phyloP scores from a whole-genome alignment of 2,329 filamentous ascomycete genomes.

The Hortaea werneckii region DNA sequence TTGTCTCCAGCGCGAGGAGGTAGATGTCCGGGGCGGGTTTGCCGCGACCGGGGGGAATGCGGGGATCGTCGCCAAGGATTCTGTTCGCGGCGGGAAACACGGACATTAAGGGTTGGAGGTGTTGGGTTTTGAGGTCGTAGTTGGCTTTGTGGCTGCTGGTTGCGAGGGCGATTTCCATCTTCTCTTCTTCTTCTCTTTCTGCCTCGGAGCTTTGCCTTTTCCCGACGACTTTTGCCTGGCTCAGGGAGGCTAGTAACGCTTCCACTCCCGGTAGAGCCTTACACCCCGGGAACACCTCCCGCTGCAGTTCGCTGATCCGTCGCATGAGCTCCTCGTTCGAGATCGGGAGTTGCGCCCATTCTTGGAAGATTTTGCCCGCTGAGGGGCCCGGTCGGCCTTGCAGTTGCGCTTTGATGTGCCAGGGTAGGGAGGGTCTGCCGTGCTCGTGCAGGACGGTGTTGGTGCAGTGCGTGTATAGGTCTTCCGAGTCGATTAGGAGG shows the following conservation, averaged over 20 bases:
- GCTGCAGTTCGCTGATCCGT: slow-evolving; percentile 55
- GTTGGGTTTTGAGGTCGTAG: slow-evolving; percentile 64
- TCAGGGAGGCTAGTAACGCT: slow-evolving; percentile 53
- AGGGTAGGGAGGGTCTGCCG: slow-evolving; percentile 65
- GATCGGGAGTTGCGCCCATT: slow-evolving; percentile 82
- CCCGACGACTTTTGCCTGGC: not conserved
- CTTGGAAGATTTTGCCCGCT: slow-evolving; percentile 54
- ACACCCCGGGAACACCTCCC: slow-evolving; percentile 60
- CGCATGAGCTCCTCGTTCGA: slow-evolving; percentile 54
- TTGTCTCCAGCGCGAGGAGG: slow-evolving; percentile 68
- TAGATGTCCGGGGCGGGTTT: slow-evolving; percentile 96
- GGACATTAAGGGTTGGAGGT: slow-evolving; percentile 42
- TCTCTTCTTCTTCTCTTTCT: too few relatives aligned
- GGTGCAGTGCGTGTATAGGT: slow-evolving; percentile 73
- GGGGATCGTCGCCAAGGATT: slow-evolving; percentile 74
- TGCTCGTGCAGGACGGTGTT: slow-evolving; percentile 74
- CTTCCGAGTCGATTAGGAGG: slow-evolving; percentile 86
- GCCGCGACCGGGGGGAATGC: slow-evolving; percentile 69
- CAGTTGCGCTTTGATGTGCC: slow-evolving; percentile 86
- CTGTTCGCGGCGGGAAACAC: slow-evolving; percentile 58
- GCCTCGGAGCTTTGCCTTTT: too few relatives aligned
- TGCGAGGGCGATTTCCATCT: slow-evolving; percentile 66
- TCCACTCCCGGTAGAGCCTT: slow-evolving; percentile 69
- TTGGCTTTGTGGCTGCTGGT: slow-evolving; percentile 66
- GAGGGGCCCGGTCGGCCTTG: slow-evolving; percentile 55